Base-by-base conservation (phyloP, 2,329 filamentous ascomycete genomes). In the Epichloe baconii region DNA sequence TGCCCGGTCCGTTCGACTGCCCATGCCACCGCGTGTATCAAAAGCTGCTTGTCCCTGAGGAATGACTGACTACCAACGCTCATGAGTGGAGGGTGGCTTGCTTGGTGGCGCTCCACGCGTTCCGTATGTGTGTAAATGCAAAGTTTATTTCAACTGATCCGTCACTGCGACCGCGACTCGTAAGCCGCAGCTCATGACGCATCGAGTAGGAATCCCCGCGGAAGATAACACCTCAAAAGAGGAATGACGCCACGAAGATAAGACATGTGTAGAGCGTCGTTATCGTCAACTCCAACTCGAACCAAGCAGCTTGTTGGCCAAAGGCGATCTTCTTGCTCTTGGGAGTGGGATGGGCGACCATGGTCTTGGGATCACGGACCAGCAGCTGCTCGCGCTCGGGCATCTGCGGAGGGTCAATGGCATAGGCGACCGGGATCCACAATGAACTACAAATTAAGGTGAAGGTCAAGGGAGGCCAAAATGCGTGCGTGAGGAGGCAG, bases 381-480 rank as follows among this genome's bases (percentile, higher is more conserved):
- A 83, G 66, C 14, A 83, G 64, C 5, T 78, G 71, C 59, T 81
- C 75, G 15, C 80, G 72, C 35, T 79, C 74, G 0, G 78, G 77
- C 66, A 80, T 73, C 3, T 60, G 65, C 0, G 80, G 80, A 0
- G 80, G 80, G 55, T 76, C 75, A 50, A 83, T 75, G 23, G 78
- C 77, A 59, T 84, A 84, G 1, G 70, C 68, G 44, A 84, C 70
- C 0, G 80, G 80, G 0, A 72, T 78, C 76, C 77, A 80, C 26
- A 78, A 65, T 1, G 75, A 75, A 48, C 68, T 73, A 66, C 72
- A 73, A 46, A 76, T 70, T 59, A 77, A 75, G 43, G 80, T 58
- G 65, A 78, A 81, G 0, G 77, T 75, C 43, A 81, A 0, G 79
- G 79, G 79, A 5, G 78, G 78, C 79, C 79, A 83, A 65, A 76